Base-by-base conservation (phyloP, 805 yeast genomes). In the Maudiozyma saulgeensis region DNA sequence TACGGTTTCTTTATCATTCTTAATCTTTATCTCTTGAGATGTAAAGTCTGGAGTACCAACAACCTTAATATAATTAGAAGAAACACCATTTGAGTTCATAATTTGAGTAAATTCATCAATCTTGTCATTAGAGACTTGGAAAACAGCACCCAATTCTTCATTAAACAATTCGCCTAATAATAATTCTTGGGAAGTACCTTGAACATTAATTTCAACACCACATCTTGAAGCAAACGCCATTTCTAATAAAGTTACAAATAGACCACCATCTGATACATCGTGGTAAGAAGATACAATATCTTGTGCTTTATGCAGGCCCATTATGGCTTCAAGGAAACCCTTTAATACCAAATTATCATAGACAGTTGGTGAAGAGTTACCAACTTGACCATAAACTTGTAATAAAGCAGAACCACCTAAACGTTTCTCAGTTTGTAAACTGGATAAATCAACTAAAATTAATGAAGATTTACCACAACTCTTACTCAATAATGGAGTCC, bases 151-250 rank as follows among this genome's bases (percentile, higher is more conserved):
- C 44, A 93, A 76, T 66, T 93, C 98, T 72, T 93, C 99, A 64
- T 83, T 84, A 75, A 93, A 93, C 60, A 90, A 72, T 34, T 75
- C 73, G 13, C 82, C 68, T 48, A 81, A 72, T 12, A 72, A 68
- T 52, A 75, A 77, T 25, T 71, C 73, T 26, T 60, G 61, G 21
- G 61, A 56, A 16, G 62, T 58, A 11, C 70, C 65, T 18, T 63
- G 59, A 38, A 83, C 52, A 37, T 69, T 65, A 48, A 90, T 70
- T 47, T 81, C 76, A 50, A 90, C 64, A 55, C 99, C 99, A 47
- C 81, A 78, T 72, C 97, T 82, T 32, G 91, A 90, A 43, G 98
- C 96, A 71, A 93, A 93, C 0, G 96, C 96, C 98, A 93, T 93
- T 72, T 93, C 99, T 42, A 84, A 71, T 43, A 87, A 72, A 9